These are phyloP conservation scores for Wallacemonas collosoma DNA, from an alignment of 208 protist genomes.

Conservation along the genomic window DNA sequence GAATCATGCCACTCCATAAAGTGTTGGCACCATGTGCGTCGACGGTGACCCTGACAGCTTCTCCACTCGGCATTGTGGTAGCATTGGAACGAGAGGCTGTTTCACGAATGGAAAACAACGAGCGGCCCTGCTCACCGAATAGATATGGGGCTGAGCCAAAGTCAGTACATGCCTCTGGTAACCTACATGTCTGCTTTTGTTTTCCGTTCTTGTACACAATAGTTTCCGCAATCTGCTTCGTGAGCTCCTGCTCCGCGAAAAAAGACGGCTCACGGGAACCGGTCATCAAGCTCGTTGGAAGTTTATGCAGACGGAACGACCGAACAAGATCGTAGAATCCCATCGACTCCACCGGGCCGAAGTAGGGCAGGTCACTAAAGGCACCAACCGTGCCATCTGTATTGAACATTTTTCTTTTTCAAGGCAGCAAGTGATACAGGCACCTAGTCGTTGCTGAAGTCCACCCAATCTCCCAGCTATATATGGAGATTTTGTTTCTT, in stretches of 20 bases:
- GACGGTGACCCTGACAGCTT: not conserved
- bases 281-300: constrained; percentile 56
- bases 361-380: constrained; percentile 77
- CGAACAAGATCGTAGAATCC: constrained; percentile 61
- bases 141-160: constrained; percentile 2
- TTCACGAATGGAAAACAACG: constrained; percentile 8
- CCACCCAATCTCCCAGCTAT: too few species aligned
- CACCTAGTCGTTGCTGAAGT: too few species aligned
- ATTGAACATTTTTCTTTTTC: not conserved
- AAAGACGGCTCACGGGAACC: constrained; percentile 34
- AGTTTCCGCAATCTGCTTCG: not conserved
- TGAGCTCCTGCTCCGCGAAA: constrained; percentile 39
- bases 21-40: constrained; percentile 16
- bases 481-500: too few species aligned
- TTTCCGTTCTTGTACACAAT: constrained; percentile 15
- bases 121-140: constrained; percentile 2
- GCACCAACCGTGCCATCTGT: constrained; percentile 50
- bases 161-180: constrained; percentile 10
- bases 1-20: constrained; percentile 8
- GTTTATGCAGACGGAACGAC: constrained; percentile 50
- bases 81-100: not conserved
- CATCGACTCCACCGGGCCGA: constrained; percentile 57
- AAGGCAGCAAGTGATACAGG: not conserved
- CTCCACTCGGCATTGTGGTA: not conserved
- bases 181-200: constrained; percentile 3